Evolutionary conservation across 2,329 filamentous ascomycete species (phyloP).

Genomic region (Ascosphaera aggregata): DNA sequence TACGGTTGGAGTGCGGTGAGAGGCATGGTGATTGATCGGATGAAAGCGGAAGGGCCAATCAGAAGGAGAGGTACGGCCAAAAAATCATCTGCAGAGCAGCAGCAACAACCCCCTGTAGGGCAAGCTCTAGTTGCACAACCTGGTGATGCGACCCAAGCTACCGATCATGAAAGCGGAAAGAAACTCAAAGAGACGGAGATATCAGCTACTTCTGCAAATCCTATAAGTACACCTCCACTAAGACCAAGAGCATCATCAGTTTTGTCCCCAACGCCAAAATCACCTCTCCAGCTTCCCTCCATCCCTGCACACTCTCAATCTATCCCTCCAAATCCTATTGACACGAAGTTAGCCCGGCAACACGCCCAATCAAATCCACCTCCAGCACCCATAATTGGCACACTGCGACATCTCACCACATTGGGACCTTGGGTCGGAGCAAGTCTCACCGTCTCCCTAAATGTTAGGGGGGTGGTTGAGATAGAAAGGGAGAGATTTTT

Average conservation of each 20-base stretch:
- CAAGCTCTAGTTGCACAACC: slow-evolving; percentile 5
- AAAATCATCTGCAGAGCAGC: slow-evolving; percentile 7
- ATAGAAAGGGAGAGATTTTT: slow-evolving; percentile 41
- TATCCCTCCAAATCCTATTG: not conserved
- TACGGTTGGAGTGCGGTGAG: slow-evolving; percentile 57
- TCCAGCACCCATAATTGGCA: not conserved
- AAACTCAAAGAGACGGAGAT: not conserved
- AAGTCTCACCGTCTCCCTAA: slow-evolving; percentile 34
- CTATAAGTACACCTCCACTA: not conserved
- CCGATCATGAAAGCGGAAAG: slow-evolving; percentile 24
- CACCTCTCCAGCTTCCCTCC: not conserved
- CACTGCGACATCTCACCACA: slow-evolving; percentile 31
- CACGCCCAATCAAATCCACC: not conserved
- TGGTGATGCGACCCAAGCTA: slow-evolving; percentile 8
- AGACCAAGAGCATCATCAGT: not conserved
- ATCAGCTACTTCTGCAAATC: not conserved
- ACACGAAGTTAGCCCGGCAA: not conserved
- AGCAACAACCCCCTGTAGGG: slow-evolving; percentile 6
- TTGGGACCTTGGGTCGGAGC: slow-evolving; percentile 42
- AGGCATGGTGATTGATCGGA: slow-evolving; percentile 37
- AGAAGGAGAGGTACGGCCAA: not conserved
- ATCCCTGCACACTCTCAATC: not conserved
- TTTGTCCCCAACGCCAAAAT: not conserved
- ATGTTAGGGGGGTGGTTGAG: slow-evolving; percentile 37
- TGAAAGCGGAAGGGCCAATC: not conserved